Evolutionary conservation across 75 land plant species (phyloP).

Genomic region (Isoetes taiwanensis): DNA sequence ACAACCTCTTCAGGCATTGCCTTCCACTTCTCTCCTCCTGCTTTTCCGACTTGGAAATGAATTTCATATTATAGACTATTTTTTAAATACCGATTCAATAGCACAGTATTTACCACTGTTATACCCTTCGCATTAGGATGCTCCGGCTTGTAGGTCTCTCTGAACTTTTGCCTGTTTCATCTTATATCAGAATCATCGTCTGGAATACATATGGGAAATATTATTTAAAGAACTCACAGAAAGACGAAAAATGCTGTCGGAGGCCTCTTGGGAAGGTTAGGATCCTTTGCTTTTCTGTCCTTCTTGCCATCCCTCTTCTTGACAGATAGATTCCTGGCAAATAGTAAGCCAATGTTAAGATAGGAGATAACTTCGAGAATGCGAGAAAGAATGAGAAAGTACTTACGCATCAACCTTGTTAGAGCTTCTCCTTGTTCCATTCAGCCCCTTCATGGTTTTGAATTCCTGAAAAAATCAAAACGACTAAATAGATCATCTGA

Average conservation of each 20-base stretch:
- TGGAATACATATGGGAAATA: not conserved
- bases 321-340: too few relatives aligned
- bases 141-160: not conserved
- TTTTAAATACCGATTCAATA: not conserved
- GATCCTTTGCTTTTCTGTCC: not conserved
- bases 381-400: too few relatives aligned
- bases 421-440: too few relatives aligned
- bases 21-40: not conserved
- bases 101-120: not conserved
- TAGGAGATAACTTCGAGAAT: too few relatives aligned
- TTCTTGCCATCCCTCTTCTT: not conserved
- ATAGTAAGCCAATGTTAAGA: too few relatives aligned
- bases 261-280: not conserved
- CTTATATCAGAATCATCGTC: not conserved
- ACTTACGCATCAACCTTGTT: too few relatives aligned
- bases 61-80: not conserved
- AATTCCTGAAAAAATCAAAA: too few relatives aligned
- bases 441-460: too few relatives aligned
- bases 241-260: slow-evolving; percentile 4
- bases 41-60: slow-evolving; percentile 4
- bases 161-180: not conserved
- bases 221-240: slow-evolving; percentile 4
- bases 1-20: not conserved
- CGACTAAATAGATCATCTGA: too few relatives aligned
- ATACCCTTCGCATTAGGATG: slow-evolving; percentile 5